Percentiles rank a stretch among this genome's conserved stretches.
Evolutionary conservation across 305 asterid species (phyloP).

Genomic region (Stenogyne calaminthoides): DNA sequence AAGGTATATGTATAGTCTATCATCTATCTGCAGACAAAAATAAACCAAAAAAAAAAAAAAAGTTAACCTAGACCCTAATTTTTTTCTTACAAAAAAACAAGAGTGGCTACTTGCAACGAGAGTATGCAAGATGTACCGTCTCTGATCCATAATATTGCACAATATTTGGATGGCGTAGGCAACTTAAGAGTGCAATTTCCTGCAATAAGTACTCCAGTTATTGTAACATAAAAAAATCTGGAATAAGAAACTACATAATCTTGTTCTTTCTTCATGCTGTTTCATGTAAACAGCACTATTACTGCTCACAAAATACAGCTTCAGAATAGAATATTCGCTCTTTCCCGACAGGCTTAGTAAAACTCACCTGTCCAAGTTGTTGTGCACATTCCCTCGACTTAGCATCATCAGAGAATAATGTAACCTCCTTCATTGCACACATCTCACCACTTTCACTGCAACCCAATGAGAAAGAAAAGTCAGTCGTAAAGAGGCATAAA

Average conservation of each 20-base stretch:
- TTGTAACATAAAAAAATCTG: constrained; percentile 2
- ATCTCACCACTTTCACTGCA: constrained; percentile 76
- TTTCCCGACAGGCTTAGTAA: constrained; percentile 1
- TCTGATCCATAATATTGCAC: constrained; percentile 76
- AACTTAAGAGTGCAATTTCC: constrained; percentile 65
- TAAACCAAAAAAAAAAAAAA: constrained; percentile 22
- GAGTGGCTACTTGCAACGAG: constrained; percentile 11
- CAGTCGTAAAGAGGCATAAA: constrained; percentile 3
- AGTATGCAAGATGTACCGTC: constrained; percentile 45
- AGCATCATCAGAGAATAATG: constrained; percentile 52
- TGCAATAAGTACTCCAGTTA: constrained; percentile 37
- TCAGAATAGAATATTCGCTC: background rate
- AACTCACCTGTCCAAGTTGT: constrained; percentile 64
- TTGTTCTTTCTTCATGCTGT: constrained; percentile 2
- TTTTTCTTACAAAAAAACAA: background rate
- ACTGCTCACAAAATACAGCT: constrained; percentile 16
- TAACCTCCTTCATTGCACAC: constrained; percentile 87
- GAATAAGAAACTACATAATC: constrained; percentile 4
- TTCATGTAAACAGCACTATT: constrained; percentile 6
- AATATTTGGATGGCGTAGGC: constrained; percentile 69
- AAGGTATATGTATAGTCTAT: constrained; percentile 61
- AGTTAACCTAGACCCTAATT: constrained; percentile 2
- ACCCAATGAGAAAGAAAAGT: constrained; percentile 15
- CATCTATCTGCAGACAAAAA: constrained; percentile 53
- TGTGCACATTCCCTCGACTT: constrained; percentile 63